Base-by-base conservation (phyloP, 495 filamentous ascomycete species). In the Daldinia decipiens region DNA sequence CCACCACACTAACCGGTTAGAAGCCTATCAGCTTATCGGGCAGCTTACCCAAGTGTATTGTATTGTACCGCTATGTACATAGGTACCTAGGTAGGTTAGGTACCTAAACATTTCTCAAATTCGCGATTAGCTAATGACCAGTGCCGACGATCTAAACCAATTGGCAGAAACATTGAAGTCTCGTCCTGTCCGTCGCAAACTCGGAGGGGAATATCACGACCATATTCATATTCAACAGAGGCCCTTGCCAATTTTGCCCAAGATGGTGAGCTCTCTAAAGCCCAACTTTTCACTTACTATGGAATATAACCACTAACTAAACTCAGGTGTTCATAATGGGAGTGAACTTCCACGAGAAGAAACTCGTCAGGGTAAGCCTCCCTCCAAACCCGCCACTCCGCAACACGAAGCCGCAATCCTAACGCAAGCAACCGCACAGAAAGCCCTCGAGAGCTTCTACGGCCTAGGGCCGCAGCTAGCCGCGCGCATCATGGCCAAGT, bases 371-470 rank as follows among this genome's bases (percentile, higher is more conserved):
- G 86, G 93, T 91, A 86, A 72, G 50, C 50, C 8, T n/a, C 26
- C 50, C 11, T 13, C 50, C 50, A 13, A 13, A 26, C 4, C 24
- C 24, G 31, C 24, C 50, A 52, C 15, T n/a, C 50, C 50, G 17
- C 26, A 29, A 53, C 13, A 24, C 54, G 43, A 54, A 38, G 9
- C 21, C 21, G 4, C 27, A 47, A 6, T 47, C 45, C 64, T 62
- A 55, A 69, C 47, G 4, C 31, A 13, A 36, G n/a, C 56, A 51
- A 60, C 21, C 32, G 19, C 59, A 51, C 76, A 97, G 93, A 92
- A 90, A 86, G 89, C 91, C 13, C 90, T 98, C 61, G 84, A 94
- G 80, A 82, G 83, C 54, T 98, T 98, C 88, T 98, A 97, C 81
- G 94, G 92, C 57, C 87, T 98, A 68, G 95, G 95, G 9, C 84